These are phyloP conservation scores for Cladophialophora chaetospira DNA, from an alignment of 2,329 filamentous ascomycete species.

Conservation along the genomic window DNA sequence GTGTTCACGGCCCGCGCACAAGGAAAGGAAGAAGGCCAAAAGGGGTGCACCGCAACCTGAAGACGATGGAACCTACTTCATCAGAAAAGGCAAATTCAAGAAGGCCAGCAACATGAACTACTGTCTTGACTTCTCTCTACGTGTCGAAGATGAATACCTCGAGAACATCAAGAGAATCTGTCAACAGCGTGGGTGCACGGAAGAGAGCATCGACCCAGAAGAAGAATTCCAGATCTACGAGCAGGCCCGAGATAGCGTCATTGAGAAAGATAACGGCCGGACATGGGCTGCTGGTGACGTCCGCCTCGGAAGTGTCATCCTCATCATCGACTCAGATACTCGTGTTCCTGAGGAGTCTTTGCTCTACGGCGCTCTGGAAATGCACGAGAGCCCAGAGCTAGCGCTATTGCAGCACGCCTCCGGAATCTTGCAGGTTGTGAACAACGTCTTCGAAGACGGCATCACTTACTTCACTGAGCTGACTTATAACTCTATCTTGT, in stretches of 20 bases:
- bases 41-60: neutral
- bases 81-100: constrained; percentile 67
- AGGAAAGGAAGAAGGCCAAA: constrained; percentile 57
- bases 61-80: constrained; percentile 39
- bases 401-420: constrained; percentile 73
- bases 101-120: constrained; percentile 79
- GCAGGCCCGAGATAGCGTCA: constrained; percentile 45
- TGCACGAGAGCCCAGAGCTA: constrained; percentile 70
- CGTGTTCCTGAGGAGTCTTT: constrained; percentile 69
- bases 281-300: constrained; percentile 79
- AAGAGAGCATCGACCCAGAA: constrained; percentile 46
- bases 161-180: constrained; percentile 2
- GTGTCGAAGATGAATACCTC: constrained; percentile 63
- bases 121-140: constrained; percentile 62
- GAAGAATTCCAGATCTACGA: constrained; percentile 48
- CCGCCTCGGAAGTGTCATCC: constrained; percentile 76
- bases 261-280: constrained; percentile 56
- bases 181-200: constrained; percentile 8
- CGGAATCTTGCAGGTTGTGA: constrained; percentile 74
- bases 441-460: constrained; percentile 72
- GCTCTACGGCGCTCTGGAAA: constrained; percentile 69
- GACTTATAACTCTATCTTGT: constrained; percentile 72
- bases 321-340: constrained; percentile 70
- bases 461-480: constrained; percentile 80
- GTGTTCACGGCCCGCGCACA: constrained; percentile 52